Evolutionary conservation across 2,329 filamentous ascomycete species (phyloP), one percentile per base, ranked within the genome.

Genomic region (Venturia oleaginea): DNA sequence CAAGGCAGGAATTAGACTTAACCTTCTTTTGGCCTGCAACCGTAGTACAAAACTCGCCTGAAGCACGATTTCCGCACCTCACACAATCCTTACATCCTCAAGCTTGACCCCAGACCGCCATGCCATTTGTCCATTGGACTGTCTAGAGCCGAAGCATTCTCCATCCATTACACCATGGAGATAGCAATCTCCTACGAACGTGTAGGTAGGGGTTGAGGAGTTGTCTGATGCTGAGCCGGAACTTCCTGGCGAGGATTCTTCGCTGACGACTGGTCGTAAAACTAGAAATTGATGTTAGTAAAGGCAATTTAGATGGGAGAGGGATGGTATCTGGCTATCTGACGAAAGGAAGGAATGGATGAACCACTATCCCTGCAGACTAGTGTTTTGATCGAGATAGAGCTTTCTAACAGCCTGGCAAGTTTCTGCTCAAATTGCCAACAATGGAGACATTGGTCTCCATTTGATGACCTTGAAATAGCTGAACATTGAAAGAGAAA

Each of bases 141-240:
- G 30, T 17, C 22, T 38, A 11, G 17, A 32, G 4, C 27, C 27
- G 15, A 61, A 61, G 13, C 24, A 37, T n/a, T 62, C 61, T 7
- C 40, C 61, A 13, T 32, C 40, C 61, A 62, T 62, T 17, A 55
- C 40, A n/a, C 61, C 61, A 55, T 62, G 61, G n/a, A 62, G 34
- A 54, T 62, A 62, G n/a, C 38, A 46, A 22, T 62, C 61, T 51
- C 61, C 61, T 27, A 62, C 61, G 24, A 62, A 48, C 11, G 24
- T 61, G 34, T 38, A 43, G 2, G 17, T 46, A 8, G 43, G 19
- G n/a, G 17, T 46, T 22, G n/a, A n/a, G n/a, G n/a, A n/a, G n/a
- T n/a, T n/a, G n/a, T n/a, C n/a, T n/a, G n/a, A n/a, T n/a, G n/a
- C n/a, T n/a, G n/a, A n/a, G n/a, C n/a, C n/a, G n/a, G n/a, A n/a